phyloP scores from a whole-genome alignment of 495 filamentous ascomycete genomes.

The Aspergillus haitiensis region DNA sequence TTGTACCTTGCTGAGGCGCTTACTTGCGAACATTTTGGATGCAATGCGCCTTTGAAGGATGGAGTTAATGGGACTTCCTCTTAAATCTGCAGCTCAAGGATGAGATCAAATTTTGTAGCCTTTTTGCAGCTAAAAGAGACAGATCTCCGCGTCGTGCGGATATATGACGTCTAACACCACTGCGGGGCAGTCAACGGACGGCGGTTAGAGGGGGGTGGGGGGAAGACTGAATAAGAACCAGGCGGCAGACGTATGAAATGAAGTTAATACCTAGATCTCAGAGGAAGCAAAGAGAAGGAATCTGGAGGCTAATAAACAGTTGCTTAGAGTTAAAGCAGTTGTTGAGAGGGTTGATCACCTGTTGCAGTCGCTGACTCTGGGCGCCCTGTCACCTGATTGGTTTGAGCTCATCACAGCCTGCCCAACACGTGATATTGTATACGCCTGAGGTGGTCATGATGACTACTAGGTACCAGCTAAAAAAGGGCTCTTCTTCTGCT shows the following conservation, averaged over 20 bases:
- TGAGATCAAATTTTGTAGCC: neutral
- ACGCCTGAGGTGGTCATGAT: neutral
- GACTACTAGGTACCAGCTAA: neutral
- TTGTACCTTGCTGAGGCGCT: constrained; percentile 51
- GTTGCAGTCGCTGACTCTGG: neutral
- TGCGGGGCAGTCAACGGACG: constrained; percentile 19
- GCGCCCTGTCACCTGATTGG: constrained; percentile 20
- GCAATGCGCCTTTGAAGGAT: neutral
- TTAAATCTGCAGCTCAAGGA: neutral
- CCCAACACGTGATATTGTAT: constrained; percentile 12
- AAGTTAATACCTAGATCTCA: neutral
- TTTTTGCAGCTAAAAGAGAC: constrained; percentile 2
- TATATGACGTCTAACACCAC: constrained; percentile 27
- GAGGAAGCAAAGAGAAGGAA: neutral
- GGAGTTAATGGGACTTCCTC: neutral
- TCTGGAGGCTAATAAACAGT: neutral
- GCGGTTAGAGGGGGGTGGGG: neutral
- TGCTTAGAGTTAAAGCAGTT: constrained; percentile 10
- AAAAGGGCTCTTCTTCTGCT: neutral
- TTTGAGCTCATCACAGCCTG: neutral
- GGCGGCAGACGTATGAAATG: neutral
- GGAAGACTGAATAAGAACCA: neutral
- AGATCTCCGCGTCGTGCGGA: constrained; percentile 7
- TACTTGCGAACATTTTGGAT: constrained; percentile 45
- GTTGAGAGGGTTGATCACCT: constrained; percentile 1